These are phyloP conservation scores for Phytopythium delawarense DNA, from an alignment of 352 stramenopile genomes.

Conservation along the genomic window DNA sequence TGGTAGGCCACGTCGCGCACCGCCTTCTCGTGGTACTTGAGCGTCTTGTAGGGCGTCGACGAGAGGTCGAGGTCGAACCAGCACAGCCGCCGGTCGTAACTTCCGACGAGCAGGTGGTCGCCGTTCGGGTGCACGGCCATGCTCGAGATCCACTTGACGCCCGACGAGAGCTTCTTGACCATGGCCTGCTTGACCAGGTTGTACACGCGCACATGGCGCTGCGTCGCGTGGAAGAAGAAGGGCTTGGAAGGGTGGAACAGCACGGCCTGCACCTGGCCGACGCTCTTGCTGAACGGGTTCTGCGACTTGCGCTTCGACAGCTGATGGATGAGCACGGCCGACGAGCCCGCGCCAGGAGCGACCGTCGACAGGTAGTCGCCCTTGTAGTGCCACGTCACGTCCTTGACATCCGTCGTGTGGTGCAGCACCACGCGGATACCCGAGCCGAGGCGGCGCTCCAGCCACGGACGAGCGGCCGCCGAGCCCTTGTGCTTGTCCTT, in stretches of 20 bases:
- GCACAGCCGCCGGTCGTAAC: conserved; percentile 96
- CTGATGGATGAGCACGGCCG: conserved; percentile 97
- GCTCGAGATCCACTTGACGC: conserved; percentile 99
- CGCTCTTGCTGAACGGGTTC: conserved; percentile 96
- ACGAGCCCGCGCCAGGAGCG: conserved; percentile 81
- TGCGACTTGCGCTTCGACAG: conserved; percentile 96
- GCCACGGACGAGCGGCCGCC: conserved; percentile 38
- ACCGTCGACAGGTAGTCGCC: conserved; percentile 98
- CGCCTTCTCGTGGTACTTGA: conserved; percentile 99
- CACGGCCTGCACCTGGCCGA: conserved; percentile 92
- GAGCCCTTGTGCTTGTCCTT: conserved; percentile 74
- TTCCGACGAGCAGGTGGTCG: conserved; percentile 98
- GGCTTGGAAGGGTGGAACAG: conserved; percentile 98
- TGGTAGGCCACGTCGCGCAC: conserved; percentile 94
- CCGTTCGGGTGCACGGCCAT: conserved; percentile 98
- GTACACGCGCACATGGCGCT: conserved; percentile 98
- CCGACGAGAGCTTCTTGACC: conserved; percentile 97
- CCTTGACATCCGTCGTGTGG: conserved; percentile 89
- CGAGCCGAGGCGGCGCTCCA: conserved; percentile 75
- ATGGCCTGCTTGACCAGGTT: conserved; percentile 98
- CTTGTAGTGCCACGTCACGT: conserved; percentile 97
- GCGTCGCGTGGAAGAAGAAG: conserved; percentile 99
- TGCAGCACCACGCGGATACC: conserved; percentile 83
- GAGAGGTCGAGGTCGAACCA: conserved; percentile 99
- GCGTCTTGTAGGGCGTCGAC: conserved; percentile 97